Base-by-base conservation (phyloP, 164 flowering plant species). In the Akebia trifoliata region DNA sequence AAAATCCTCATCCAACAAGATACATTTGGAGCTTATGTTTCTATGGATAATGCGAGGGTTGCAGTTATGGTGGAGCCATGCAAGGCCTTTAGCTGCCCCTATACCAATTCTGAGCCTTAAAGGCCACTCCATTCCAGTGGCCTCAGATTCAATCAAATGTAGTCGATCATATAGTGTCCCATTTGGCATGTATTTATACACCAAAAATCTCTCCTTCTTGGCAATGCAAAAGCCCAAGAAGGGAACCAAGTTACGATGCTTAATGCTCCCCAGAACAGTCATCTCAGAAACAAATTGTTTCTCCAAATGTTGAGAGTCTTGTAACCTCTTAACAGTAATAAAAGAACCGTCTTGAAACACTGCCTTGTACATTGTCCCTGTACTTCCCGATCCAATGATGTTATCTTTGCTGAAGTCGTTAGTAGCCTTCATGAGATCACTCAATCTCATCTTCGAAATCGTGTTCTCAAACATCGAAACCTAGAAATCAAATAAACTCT, bases 391-490 rank as follows among this genome's bases (percentile, higher is more conserved):
- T 0, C 65, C 72, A 31, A 71, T 65, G 40, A 74, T 65, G 52
- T 68, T 70, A 24, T 57, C 17, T 26, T 46, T 35, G 54, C 11
- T 62, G 21, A 67, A 67, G 34, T 57, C 54, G 52, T 56, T 47
- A 12, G 59, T 56, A 8, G 89, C 95, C 68, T 81, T 84, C 86
- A 87, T 75, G 50, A 87, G 83, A 73, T 87, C 82, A 49, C 67
- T 71, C 45, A 84, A 54, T 51, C 72, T 75, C 83, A 87, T 80
- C 67, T 81, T 87, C 0, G 81, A 54, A 61, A 80, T 64, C 6
- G 86, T 67, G 49, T 83, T 83, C 73, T 85, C 87, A 57, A 85
- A 85, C 81, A 81, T 64, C 4, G 85, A 55, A 31, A 55, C 59
- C 66, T 63, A 38, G n/a, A 63, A 50, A 56, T 1, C 25, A 43